phyloP scores from a whole-genome alignment of 306 rosid species.

The Gastrolobium bilobum region DNA sequence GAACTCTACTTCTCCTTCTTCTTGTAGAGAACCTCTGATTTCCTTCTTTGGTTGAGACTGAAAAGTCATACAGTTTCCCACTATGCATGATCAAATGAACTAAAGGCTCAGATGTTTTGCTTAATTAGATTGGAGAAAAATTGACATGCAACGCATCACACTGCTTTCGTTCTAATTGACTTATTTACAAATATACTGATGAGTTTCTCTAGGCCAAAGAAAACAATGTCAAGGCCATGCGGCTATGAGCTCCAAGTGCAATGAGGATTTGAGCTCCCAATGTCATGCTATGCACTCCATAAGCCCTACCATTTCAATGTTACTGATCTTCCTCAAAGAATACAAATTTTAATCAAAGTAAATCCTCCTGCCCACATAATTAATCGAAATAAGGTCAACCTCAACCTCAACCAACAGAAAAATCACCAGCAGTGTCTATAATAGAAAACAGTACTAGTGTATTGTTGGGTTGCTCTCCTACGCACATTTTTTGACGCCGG shows the following conservation, averaged over 20 bases:
- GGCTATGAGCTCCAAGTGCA: neutral
- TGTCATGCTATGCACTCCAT: neutral
- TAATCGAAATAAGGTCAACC: slow-evolving; percentile 3
- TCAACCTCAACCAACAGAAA: neutral
- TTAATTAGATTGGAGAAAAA: slow-evolving; percentile 11
- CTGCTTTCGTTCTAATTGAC: slow-evolving; percentile 24
- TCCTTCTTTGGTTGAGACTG: slow-evolving; percentile 42
- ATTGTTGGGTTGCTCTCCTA: neutral
- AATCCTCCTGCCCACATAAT: neutral
- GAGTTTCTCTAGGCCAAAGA: neutral
- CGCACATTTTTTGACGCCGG: neutral
- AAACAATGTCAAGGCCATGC: slow-evolving; percentile 3
- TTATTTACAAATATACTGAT: neutral
- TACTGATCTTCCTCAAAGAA: neutral
- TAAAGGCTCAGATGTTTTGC: neutral
- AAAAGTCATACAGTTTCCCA: slow-evolving; percentile 61
- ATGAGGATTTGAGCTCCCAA: neutral
- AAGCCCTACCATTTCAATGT: neutral
- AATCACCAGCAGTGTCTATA: neutral
- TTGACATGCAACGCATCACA: slow-evolving; percentile 49
- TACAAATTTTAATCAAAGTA: neutral
- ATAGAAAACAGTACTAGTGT: neutral
- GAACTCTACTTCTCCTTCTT: slow-evolving; percentile 45
- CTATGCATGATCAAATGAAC: slow-evolving; percentile 36
- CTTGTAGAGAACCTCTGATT: slow-evolving; percentile 36